Base-by-base conservation (phyloP, 1,284 basidiomycete species). In the Ustilago trichophora region DNA sequence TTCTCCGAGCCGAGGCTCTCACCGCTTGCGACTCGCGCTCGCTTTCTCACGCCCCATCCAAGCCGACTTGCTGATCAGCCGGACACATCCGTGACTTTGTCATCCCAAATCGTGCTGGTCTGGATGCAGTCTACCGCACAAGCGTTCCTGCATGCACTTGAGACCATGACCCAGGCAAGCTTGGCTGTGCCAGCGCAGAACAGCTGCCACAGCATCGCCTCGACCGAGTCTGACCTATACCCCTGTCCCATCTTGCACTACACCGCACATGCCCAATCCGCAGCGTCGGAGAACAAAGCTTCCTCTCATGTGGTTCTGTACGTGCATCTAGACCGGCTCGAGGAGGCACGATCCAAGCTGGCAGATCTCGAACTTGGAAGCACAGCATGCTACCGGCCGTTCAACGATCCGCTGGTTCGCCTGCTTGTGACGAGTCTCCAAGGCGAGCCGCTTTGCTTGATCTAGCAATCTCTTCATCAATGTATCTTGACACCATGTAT, bases 121-220 rank as follows among this genome's bases (percentile, higher is more conserved):
- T 64, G 60, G 60, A 57, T 57, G 49, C 60, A 52, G 8, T 48
- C 54, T 12, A 64, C 53, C 15, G 60, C 60, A n/a, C 45, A 47
- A 2, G 16, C 16, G 11, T 64, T 64, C 24, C 27, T 64, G 22
- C 40, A 33, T 13, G 44, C 60, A 10, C 31, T 64, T 1, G 45
- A 64, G 13, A 18, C 33, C 32, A 46, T 62, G 51, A 3, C 55
- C 4, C 58, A 54, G 15, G 46, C 41, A 41, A 42, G 37, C 11
- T 42, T 24, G 21, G 19, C 42, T 27, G 32, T 10, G 2, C 6
- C 46, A 3, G n/a, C 32, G 4, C 46, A 44, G 21, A 32, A 19
- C 24, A 36, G 37, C 19, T 46, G 35, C 2, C n/a, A n/a, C n/a
- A n/a, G n/a, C n/a, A 37, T 42, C 31, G 12, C 26, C 24, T 1